These are phyloP conservation scores for Citrus cavaleriei DNA, from an alignment of 345 rosid species.

Conservation along the genomic window DNA sequence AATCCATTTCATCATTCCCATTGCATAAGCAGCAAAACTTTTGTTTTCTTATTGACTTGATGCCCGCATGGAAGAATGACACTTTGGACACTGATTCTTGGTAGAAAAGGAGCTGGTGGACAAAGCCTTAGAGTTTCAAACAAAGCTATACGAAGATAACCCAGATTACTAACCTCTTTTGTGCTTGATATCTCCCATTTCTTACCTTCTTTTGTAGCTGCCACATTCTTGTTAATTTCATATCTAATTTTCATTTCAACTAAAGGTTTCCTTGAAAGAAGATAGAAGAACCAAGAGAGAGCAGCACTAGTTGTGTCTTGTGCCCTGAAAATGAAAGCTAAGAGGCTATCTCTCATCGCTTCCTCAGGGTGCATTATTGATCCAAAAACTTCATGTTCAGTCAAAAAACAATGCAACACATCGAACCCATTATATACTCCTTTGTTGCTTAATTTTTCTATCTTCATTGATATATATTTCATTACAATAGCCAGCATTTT, in stretches of 20 bases:
- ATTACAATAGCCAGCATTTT: not conserved
- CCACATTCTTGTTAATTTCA: not conserved
- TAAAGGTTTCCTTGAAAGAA: not conserved
- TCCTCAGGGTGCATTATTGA: not conserved
- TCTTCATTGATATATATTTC: not conserved
- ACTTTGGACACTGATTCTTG: slow-evolving; percentile 3
- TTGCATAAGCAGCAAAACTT: no score
- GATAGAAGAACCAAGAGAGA: not conserved
- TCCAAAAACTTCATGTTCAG: not conserved
- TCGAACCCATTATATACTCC: not conserved
- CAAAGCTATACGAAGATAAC: slow-evolving; percentile 25
- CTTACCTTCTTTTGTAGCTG: not conserved
- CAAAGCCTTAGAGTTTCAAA: slow-evolving; percentile 28
- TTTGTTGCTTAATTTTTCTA: not conserved
- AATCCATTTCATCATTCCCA: no score
- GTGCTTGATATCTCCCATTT: not conserved
- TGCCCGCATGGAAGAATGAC: slow-evolving; percentile 1
- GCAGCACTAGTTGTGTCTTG: not conserved
- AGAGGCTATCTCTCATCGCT: not conserved
- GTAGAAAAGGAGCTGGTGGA: slow-evolving; percentile 21
- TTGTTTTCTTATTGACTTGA: no score
- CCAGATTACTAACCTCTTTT: slow-evolving; percentile 5
- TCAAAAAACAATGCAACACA: not conserved
- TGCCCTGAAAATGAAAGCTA: not conserved
- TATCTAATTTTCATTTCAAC: not conserved